phyloP scores from a whole-genome alignment of 495 filamentous ascomycete genomes.

The Penicillium lagena region DNA sequence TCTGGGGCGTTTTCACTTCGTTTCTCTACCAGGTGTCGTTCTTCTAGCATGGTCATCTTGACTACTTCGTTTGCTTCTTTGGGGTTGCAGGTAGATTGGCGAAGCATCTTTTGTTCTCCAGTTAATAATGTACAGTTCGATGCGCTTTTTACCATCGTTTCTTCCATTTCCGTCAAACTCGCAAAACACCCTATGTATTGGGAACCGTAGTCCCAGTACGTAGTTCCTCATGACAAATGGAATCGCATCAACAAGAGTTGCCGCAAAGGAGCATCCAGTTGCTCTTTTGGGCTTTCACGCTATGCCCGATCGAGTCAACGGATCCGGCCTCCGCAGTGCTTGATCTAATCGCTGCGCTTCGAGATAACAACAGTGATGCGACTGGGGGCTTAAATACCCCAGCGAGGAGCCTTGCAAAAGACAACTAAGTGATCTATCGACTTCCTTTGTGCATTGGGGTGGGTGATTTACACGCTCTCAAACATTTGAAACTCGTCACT shows the following conservation, averaged over 20 bases:
- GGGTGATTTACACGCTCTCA: too few relatives aligned
- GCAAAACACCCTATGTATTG: too few relatives aligned
- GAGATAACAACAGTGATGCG: not conserved
- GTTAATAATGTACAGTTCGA: not conserved
- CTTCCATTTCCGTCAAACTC: too few relatives aligned
- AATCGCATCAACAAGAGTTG: not conserved
- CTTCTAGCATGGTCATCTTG: not conserved
- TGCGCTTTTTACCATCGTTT: too few relatives aligned
- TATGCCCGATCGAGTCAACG: not conserved
- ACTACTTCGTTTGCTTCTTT: not conserved
- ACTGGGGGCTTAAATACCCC: too few relatives aligned
- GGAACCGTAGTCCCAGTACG: too few relatives aligned
- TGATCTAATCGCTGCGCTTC: not conserved
- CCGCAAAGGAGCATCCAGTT: not conserved
- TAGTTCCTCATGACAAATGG: too few relatives aligned
- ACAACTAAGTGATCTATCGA: too few relatives aligned
- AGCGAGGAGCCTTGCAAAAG: too few relatives aligned
- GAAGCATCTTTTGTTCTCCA: too few relatives aligned
- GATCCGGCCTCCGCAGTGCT: not conserved
- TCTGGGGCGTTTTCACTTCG: conserved; percentile 14
- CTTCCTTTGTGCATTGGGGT: too few relatives aligned
- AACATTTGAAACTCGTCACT: too few relatives aligned
- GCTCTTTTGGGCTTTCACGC: not conserved
- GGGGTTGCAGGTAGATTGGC: not conserved
- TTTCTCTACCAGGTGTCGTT: not conserved